Evolutionary conservation across 2,329 filamentous ascomycete genomes (phyloP), one percentile per base, ranked within the genome.

Genomic region (Gaeumannomyces sp.): DNA sequence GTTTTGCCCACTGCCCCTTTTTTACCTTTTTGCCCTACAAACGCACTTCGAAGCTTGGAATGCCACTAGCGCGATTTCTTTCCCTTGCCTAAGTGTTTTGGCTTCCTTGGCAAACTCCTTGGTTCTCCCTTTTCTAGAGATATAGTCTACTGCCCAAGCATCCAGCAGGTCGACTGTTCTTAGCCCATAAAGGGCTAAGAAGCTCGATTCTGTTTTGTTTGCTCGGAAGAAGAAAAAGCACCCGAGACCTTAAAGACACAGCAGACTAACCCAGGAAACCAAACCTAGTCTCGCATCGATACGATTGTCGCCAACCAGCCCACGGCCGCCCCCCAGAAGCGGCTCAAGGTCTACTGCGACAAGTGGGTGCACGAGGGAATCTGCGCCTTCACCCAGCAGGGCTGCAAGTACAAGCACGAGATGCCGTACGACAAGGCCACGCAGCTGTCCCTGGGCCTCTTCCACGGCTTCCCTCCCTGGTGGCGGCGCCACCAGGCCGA

Each of bases 311-410:
- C 73, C 53, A 72, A 69, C 27, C 73, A 74, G 19, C 65, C 71
- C 5, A 71, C 69, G 4, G 69, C 71, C 2, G 68, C 79, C 14
- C 72, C 72, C 6, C 75, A 76, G 7, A 85, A 84, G 71, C 73
- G 73, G 29, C 73, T 75, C 65, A 96, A 96, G 74, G 79, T 89
- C 29, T 96, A 90, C 75, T 97, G 93, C 76, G 91, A 92, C 66
- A 92, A 94, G 75, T 97, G 93, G 93, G 89, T 97, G 64, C 88
- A 91, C 70, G 89, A 90, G 66, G 93, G 92, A 27, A 86, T 91
- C 59, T 97, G 93, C 74, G 90, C 90, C 67, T 97, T 92, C 74
- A 88, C 85, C 4, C 91, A 96, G 74, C 89, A 93, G 72, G 93
- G 93, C 0, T 97, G 93, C 78, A 87, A 89, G 69, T 97, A 88